Conservation (phyloP, 345 rosid genomes). For the Brassica cretica region DNA sequence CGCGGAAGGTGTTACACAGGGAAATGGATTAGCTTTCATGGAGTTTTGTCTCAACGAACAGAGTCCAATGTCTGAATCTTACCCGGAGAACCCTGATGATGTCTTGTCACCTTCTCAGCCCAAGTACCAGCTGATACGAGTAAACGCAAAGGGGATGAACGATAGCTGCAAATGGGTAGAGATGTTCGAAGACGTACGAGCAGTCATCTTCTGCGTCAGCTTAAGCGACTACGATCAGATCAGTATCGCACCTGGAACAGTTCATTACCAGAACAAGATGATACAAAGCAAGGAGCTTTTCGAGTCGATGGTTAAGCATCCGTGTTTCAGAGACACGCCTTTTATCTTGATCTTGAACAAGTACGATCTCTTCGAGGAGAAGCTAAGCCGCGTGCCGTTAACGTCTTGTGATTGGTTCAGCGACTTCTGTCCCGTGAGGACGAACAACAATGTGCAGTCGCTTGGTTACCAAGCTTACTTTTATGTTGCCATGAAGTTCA, state of each 20-base stretch:
- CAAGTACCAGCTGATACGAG: slow-evolving; percentile 91
- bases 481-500: slow-evolving; percentile 93
- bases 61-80: slow-evolving; percentile 89
- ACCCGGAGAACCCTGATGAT: slow-evolving; percentile 70
- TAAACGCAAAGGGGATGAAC: slow-evolving; percentile 87
- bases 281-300: slow-evolving; percentile 87
- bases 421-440: slow-evolving; percentile 75
- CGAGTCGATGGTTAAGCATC: slow-evolving; percentile 72
- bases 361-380: slow-evolving; percentile 90
- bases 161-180: slow-evolving; percentile 99
- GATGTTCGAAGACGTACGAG: slow-evolving; percentile 95
- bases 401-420: slow-evolving; percentile 85
- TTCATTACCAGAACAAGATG: slow-evolving; percentile 69
- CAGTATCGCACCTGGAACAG: slow-evolving; percentile 50
- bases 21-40: slow-evolving; percentile 92
- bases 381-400: slow-evolving; percentile 60
- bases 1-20: slow-evolving; percentile 96
- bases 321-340: slow-evolving; percentile 82
- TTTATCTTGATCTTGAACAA: slow-evolving; percentile 87
- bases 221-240: slow-evolving; percentile 87
- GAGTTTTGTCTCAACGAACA: slow-evolving; percentile 87
- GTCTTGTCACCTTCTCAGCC: slow-evolving; percentile 59
- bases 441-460: slow-evolving; percentile 64
- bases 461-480: slow-evolving; percentile 89
- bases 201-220: slow-evolving; percentile 78